Conservation (phyloP, 371 early-diverging fungal species). For the Mucor plumbeus region DNA sequence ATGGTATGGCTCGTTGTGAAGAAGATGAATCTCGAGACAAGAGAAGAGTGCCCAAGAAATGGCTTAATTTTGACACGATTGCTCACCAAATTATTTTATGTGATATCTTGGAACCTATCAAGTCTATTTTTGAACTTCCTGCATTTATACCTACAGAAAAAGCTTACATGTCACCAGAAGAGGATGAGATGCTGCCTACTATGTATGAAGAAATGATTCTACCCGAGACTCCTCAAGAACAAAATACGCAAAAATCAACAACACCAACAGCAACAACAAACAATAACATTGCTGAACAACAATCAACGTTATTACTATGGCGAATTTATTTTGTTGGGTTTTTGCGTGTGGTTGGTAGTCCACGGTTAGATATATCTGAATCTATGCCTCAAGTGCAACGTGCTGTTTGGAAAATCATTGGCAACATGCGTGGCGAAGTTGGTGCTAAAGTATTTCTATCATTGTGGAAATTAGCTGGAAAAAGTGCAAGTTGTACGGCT, state of each 20-base stretch:
- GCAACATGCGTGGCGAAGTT: slow-evolving; percentile 63
- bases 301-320: slow-evolving; percentile 51
- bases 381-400: slow-evolving; percentile 65
- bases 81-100: slow-evolving; percentile 57
- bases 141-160: slow-evolving; percentile 45
- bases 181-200: background rate
- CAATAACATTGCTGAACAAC: slow-evolving; percentile 1
- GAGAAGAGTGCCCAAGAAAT: slow-evolving; percentile 52
- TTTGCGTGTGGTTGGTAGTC: slow-evolving; percentile 63
- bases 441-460: slow-evolving; percentile 60
- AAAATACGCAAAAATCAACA: background rate
- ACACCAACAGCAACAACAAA: background rate
- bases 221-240: background rate
- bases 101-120: slow-evolving; percentile 60
- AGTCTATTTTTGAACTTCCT: slow-evolving; percentile 50
- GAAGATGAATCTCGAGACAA: slow-evolving; percentile 30
- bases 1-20: slow-evolving; percentile 30
- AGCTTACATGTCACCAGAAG: slow-evolving; percentile 3
- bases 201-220: background rate
- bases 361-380: slow-evolving; percentile 59
- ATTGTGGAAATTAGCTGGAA: slow-evolving; percentile 59
- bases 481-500: background rate
- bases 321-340: slow-evolving; percentile 59
- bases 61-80: slow-evolving; percentile 65
- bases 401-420: slow-evolving; percentile 63